phyloP scores from a whole-genome alignment of 352 stramenopile species.

The Phytopythium sindhum region DNA sequence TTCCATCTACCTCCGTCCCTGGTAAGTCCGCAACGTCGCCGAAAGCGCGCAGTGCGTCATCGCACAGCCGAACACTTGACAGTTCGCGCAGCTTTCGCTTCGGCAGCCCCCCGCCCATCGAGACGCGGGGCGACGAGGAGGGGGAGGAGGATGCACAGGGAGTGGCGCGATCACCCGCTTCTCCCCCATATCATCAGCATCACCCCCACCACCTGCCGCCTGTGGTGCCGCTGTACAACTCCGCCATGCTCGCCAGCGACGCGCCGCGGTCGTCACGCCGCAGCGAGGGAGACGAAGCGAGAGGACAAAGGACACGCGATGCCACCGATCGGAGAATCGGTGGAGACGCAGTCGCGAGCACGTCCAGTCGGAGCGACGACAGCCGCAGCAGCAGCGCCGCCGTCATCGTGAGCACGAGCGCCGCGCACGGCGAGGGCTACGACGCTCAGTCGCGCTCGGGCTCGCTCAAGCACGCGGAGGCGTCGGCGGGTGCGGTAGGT shows the following conservation, averaged over 20 bases:
- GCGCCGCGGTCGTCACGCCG: no score
- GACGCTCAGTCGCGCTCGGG: background rate
- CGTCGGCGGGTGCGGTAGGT: background rate
- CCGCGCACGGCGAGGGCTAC: background rate
- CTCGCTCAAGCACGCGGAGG: background rate
- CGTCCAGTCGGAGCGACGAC: background rate
- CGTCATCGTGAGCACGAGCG: slow-evolving; percentile 1
- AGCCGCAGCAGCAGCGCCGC: background rate
- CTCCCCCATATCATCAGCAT: background rate
- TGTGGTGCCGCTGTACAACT: background rate
- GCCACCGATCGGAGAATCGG: background rate
- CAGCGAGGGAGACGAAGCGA: no score
- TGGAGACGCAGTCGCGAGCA: background rate
- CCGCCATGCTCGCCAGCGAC: no score
- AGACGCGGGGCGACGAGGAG: background rate
- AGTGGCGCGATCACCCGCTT: background rate
- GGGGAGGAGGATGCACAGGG: background rate
- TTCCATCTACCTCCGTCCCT: background rate
- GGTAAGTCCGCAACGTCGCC: background rate
- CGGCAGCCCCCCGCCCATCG: background rate
- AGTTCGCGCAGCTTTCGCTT: background rate
- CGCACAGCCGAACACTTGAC: background rate
- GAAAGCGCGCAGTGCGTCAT: background rate
- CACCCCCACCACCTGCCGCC: background rate
- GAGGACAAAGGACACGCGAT: background rate